Evolutionary conservation across 139 green algal genomes (phyloP).

Genomic region (Picochlorum sp.): DNA sequence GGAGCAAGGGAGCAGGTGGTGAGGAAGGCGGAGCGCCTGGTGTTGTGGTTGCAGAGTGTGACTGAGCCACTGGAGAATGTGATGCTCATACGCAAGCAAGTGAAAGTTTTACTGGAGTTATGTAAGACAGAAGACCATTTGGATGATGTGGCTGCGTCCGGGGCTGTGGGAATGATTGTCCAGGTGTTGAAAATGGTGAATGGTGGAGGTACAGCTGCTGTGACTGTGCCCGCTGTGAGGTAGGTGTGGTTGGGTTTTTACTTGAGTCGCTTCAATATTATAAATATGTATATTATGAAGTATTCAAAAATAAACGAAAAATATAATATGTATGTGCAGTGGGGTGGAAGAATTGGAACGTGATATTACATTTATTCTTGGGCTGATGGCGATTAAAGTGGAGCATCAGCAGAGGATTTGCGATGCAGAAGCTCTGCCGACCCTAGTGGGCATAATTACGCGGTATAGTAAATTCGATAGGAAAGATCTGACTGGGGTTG

Average conservation of each 20-base stretch:
- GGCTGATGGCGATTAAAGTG: slow-evolving; percentile 79
- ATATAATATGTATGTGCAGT: slow-evolving; percentile 1
- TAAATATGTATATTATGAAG: neutral
- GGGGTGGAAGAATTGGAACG: slow-evolving; percentile 68
- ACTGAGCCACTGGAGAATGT: slow-evolving; percentile 5
- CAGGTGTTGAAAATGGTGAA: slow-evolving; percentile 40
- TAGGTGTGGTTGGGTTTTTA: too few species aligned
- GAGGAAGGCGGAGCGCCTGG: neutral
- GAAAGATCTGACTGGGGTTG: slow-evolving; percentile 1
- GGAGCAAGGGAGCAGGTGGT: too few species aligned
- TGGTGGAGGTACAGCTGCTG: slow-evolving; percentile 1
- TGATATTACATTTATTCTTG: slow-evolving; percentile 83
- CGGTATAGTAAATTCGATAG: slow-evolving; percentile 12
- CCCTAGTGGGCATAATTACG: slow-evolving; percentile 58
- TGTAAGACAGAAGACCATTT: slow-evolving; percentile 58
- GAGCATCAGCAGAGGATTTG: slow-evolving; percentile 79
- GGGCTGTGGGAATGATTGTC: slow-evolving; percentile 52
- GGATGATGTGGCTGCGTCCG: slow-evolving; percentile 52
- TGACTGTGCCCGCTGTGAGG: slow-evolving; percentile 7
- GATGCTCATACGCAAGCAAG: neutral
- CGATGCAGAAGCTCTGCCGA: slow-evolving; percentile 43
- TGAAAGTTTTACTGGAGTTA: neutral
- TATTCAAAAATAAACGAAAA: neutral
- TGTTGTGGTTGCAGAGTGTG: neutral
- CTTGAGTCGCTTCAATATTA: neutral